Conservation (phyloP, 139 green algal genomes). For the Haematococcus lacustris region DNA sequence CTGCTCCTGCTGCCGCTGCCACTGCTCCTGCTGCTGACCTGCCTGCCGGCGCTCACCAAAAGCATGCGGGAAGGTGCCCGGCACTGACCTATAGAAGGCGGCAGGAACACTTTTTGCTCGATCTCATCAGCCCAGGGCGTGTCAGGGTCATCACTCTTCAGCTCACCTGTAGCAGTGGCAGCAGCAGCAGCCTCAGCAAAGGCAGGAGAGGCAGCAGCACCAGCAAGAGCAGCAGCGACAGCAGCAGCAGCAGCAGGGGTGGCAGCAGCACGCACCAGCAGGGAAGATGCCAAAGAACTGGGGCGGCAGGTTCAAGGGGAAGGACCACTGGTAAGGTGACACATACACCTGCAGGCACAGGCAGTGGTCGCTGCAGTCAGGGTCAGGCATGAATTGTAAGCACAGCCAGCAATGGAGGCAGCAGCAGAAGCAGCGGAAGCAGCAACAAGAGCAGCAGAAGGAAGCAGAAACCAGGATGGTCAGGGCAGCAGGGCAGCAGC, state of each 20-base stretch:
- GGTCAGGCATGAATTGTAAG: too few relatives aligned
- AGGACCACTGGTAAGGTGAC: constrained; percentile 68
- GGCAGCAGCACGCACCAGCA: constrained; percentile 4
- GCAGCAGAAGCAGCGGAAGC: too few relatives aligned
- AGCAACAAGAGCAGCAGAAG: too few relatives aligned
- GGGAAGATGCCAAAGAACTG: constrained; percentile 84
- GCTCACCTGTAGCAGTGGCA: constrained; percentile 15
- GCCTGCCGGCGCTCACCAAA: background rate
- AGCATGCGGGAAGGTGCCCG: background rate
- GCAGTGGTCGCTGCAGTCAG: too few relatives aligned
- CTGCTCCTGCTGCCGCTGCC: constrained; percentile 1
- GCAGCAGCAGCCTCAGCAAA: too few relatives aligned
- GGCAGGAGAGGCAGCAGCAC: too few relatives aligned
- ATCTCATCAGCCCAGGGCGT: constrained; percentile 76
- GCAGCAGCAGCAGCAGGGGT: too few relatives aligned
- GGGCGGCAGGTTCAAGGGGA: constrained; percentile 70
- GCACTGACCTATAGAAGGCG: constrained; percentile 41
- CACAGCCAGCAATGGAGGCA: too few relatives aligned
- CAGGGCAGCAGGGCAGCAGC: too few relatives aligned
- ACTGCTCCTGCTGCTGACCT: background rate
- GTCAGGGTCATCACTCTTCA: constrained; percentile 13
- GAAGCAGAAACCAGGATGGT: too few relatives aligned
- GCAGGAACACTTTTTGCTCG: constrained; percentile 60
- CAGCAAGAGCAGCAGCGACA: too few relatives aligned
- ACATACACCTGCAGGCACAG: constrained; percentile 41